Evolutionary conservation across 495 filamentous ascomycete species (phyloP), one percentile per base, ranked within the genome.

Genomic region (Aspergillus coremiiformis): DNA sequence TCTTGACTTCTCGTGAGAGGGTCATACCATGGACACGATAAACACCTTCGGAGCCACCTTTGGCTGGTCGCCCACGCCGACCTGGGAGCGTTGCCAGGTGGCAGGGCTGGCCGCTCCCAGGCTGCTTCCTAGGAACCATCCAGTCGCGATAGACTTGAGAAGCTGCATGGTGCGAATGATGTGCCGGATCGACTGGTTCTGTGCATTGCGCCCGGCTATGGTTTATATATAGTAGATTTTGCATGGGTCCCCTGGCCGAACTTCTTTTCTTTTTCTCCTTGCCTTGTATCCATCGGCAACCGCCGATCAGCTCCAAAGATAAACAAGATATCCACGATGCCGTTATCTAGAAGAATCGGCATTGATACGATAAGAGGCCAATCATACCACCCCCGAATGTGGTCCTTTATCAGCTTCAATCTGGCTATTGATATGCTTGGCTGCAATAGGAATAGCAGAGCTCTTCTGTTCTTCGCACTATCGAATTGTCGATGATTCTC

Each of bases 21-120:
- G 20, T 58, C 69, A 39, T 69, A 83, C 82, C 82, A 86, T 87
- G 58, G 78, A 83, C 37, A 89, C 74, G 50, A 89, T 82, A 56
- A 89, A 80, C 33, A 86, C 76, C 58, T 84, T 86, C 5, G 85
- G 85, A 1, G 78, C 61, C 49, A 83, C 73, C 57, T 70, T 50
- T 24, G 47, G 44, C 2, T 37, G 27, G 24, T 27, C 52, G 22
- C 41, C 41, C 26, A 47, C 37, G 33, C 20, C 54, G 26, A 20
- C 17, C 49, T 21, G 30, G 29, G 23, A 27, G 29, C 24, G 19
- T 10, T n/a, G 49, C 11, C 39, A 41, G 11, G 45, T 19, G 12
- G 35, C 42, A 39, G 35, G 45, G 33, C 12, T 50, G 1, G 27
- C 52, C 12, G 47, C 49, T 27, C 29, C 32, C 51, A 58, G 33